These are phyloP conservation scores for Aspergillus wentii DNA, from an alignment of 495 filamentous ascomycete genomes.

Conservation along the genomic window DNA sequence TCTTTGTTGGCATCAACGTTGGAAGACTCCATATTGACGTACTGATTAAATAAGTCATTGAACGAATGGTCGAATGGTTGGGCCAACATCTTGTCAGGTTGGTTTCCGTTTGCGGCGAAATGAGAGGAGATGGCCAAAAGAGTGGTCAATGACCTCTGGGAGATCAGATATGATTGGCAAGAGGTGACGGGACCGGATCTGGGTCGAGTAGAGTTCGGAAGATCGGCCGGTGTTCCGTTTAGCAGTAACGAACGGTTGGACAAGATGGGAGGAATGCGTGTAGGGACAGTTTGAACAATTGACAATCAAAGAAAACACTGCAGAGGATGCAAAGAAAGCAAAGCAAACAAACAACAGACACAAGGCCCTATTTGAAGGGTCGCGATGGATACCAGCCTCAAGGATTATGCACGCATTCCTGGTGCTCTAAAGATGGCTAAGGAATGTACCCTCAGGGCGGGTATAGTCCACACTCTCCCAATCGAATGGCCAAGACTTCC, in stretches of 20 bases:
- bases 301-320: conserved; percentile 45
- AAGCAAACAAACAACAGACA: conserved; percentile 49
- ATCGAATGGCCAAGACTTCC: conserved; percentile 11
- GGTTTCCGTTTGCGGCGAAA: conserved; percentile 43
- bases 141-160: conserved; percentile 10
- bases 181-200: conserved; percentile 5
- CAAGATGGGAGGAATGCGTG: conserved; percentile 14
- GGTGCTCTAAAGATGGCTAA: conserved; percentile 28
- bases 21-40: conserved; percentile 43
- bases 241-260: conserved; percentile 5
- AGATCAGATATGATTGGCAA: conserved; percentile 28
- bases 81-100: conserved; percentile 40
- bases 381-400: conserved; percentile 32
- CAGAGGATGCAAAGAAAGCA: conserved; percentile 46
- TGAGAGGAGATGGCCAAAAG: conserved; percentile 18
- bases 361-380: conserved; percentile 41
- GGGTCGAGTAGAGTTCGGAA: conserved; percentile 11
- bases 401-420: conserved; percentile 37
- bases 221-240: conserved; percentile 14
- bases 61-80: conserved; percentile 46
- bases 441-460: conserved; percentile 31
- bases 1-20: conserved; percentile 38
- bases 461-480: conserved; percentile 16
- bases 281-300: conserved; percentile 30
- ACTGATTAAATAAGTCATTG: conserved; percentile 50